Percentiles rank a stretch among this genome's conserved stretches.
Conservation (phyloP, 78 protist species). For the Dictyostelium citrinum region DNA sequence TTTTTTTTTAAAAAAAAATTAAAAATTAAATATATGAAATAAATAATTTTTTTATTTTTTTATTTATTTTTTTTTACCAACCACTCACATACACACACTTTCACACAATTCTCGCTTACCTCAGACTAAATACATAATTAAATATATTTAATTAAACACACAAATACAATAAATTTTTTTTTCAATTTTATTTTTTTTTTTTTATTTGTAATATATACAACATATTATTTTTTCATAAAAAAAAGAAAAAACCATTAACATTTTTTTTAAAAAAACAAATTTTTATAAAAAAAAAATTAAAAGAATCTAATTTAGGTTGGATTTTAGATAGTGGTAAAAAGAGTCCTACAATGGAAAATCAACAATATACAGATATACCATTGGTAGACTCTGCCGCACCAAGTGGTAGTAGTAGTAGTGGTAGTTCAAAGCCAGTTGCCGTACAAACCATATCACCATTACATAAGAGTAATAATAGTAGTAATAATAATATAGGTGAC, state of each 20-base stretch:
- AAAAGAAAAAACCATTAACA: background rate
- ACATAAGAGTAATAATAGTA: background rate
- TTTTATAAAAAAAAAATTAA: background rate
- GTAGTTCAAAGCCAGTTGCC: background rate
- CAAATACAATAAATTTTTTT: background rate
- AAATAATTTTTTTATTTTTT: background rate
- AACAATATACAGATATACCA: background rate
- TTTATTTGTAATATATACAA: background rate
- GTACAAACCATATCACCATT: background rate
- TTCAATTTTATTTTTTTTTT: background rate
- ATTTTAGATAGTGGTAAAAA: conserved; percentile 20
- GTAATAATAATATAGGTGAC: background rate
- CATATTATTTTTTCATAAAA: background rate
- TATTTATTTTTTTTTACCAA: no score
- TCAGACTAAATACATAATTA: background rate
- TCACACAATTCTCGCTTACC: background rate
- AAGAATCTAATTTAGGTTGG: conserved; percentile 27
- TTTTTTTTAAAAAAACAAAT: no score
- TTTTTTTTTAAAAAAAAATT: no score
- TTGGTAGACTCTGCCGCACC: background rate
- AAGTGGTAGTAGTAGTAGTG: background rate
- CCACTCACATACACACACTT: background rate
- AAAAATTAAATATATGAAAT: background rate
- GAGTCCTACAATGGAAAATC: conserved; percentile 4
- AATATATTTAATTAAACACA: background rate